Base-by-base conservation (phyloP, 2,329 filamentous ascomycete genomes). In the Bipolaris bicolor region DNA sequence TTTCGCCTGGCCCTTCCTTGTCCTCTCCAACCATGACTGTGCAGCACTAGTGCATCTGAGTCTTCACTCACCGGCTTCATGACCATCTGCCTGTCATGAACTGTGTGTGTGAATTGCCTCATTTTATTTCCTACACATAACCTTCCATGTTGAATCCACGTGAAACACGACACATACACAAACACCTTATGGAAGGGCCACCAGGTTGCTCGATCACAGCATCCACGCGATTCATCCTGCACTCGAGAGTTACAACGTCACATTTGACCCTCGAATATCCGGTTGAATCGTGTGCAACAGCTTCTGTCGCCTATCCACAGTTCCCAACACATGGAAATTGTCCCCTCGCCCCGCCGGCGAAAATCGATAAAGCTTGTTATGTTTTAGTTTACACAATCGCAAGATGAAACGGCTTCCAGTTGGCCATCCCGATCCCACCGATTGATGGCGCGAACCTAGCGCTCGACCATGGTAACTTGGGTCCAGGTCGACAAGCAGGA, bases 361-460 rank as follows among this genome's bases (percentile, higher is more conserved):
- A 29, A 70, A 66, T 69, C 66, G 53, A 70, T 70, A 70, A 70
- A 69, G 66, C 67, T 70, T 70, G 64, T 66, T 65, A 26, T 63
- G 39, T 48, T 58, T 59, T 69, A 62, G 64, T 62, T 46, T 59
- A 61, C 53, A 61, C 34, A 51, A 45, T 40, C 45, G 49, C 59
- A 54, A 59, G 55, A 49, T 55, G 66, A 67, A 67, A 68, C 66
- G 56, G 49, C 59, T 48, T 49, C 48, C 44, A 49, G 39, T 48
- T 50, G 58, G 53, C 52, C 47, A 55, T 55, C 49, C 58, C 56
- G 49, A 59, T 56, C 52, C 49, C 45, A 18, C n/a, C 29, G 33
- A 11, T 26, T 18, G 22, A 13, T 58, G 57, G 59, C 55, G 56
- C 39, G 40, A 56, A 56, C 57, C 43, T 60, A 56, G 54, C 45